Conservation (phyloP, 129 eudicot genomes). For the Saussurea involucrata region DNA sequence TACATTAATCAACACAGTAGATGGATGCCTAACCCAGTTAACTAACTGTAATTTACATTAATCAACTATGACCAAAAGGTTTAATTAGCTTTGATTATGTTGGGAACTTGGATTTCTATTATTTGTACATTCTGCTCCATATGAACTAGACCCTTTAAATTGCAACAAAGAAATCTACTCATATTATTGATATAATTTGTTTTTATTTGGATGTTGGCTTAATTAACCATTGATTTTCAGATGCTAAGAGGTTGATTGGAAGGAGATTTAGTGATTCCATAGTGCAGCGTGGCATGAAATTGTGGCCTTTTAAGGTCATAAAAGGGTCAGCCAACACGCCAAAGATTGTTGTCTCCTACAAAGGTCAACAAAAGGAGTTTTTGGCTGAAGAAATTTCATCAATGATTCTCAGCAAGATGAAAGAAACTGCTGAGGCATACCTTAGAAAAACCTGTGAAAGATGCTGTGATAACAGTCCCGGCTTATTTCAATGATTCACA, state of each 20-base stretch:
- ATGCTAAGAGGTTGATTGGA: constrained; percentile 25
- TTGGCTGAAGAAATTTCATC: constrained; percentile 28
- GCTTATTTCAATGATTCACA: no score
- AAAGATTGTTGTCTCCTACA: constrained; percentile 22
- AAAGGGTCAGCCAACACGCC: constrained; percentile 6
- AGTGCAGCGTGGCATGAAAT: constrained; percentile 8
- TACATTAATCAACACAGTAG: no score
- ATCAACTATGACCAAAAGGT: background rate
- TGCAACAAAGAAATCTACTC: background rate
- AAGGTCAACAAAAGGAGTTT: constrained; percentile 20
- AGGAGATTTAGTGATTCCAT: constrained; percentile 4
- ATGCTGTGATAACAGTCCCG: no score
- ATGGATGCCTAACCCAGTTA: background rate
- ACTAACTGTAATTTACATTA: background rate
- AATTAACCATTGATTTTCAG: background rate
- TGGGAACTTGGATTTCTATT: no score
- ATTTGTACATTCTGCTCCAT: background rate
- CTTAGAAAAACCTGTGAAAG: no score
- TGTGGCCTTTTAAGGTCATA: constrained; percentile 16
- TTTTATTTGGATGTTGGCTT: background rate
- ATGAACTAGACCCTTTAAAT: background rate
- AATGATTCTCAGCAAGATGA: constrained; percentile 21
- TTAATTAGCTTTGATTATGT: no score
- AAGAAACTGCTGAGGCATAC: no score
- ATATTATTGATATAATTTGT: no score